phyloP scores from a whole-genome alignment of 2,329 filamentous ascomycete species.

The Aspergillus aculeatinus region DNA sequence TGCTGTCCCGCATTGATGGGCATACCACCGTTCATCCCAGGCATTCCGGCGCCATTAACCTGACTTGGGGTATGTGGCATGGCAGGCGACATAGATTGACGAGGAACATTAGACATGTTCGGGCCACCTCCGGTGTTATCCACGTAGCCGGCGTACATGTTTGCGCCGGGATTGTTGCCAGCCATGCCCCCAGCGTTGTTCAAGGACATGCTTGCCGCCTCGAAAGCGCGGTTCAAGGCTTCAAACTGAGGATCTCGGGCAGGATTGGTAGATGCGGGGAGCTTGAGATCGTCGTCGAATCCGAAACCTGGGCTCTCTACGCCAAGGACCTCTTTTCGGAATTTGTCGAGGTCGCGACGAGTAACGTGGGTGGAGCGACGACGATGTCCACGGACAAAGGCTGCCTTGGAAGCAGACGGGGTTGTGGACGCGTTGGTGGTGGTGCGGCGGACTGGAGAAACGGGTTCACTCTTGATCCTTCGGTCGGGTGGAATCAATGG shows the following conservation, averaged over 20 bases:
- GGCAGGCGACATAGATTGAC: constrained; percentile 36
- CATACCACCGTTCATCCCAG: constrained; percentile 39
- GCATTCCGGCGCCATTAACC: constrained; percentile 38
- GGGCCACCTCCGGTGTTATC: constrained; percentile 32
- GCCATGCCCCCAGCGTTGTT: constrained; percentile 33
- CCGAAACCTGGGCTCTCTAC: constrained; percentile 30
- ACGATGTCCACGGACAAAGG: constrained; percentile 40
- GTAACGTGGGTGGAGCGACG: constrained; percentile 45
- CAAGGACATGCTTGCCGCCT: constrained; percentile 35
- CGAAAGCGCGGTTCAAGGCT: constrained; percentile 38
- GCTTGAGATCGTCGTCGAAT: constrained; percentile 32
- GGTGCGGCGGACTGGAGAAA: constrained; percentile 28
- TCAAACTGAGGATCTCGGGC: constrained; percentile 32
- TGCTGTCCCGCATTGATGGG: constrained; percentile 52
- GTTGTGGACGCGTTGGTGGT: constrained; percentile 34
- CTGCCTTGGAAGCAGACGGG: constrained; percentile 34
- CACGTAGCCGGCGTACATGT: constrained; percentile 34
- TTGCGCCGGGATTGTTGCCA: constrained; percentile 27
- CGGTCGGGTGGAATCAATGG: background rate
- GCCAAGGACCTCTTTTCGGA: constrained; percentile 37
- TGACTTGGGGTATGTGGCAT: constrained; percentile 32
- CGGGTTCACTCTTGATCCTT: constrained; percentile 5
- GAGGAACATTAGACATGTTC: constrained; percentile 34
- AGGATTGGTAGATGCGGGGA: constrained; percentile 21
- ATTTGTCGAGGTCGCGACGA: constrained; percentile 39